These are phyloP conservation scores for Brasilioporus rufonigricans DNA, from an alignment of 768 basidiomycete genomes.

Conservation along the genomic window DNA sequence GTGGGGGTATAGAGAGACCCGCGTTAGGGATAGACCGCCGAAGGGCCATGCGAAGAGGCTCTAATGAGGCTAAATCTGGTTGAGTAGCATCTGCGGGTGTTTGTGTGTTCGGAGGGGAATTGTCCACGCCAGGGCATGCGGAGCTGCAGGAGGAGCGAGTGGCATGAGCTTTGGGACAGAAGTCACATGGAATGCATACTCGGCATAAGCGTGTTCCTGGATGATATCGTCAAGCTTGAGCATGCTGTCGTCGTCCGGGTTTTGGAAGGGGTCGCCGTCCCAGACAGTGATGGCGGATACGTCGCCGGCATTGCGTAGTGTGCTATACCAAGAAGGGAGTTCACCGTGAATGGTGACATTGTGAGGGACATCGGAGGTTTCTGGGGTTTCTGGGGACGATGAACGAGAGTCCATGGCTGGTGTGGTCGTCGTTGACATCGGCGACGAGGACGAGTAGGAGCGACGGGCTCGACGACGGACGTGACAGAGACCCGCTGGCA, in stretches of 20 bases:
- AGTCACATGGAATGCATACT: conserved; percentile 45
- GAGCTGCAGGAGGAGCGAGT: conserved; percentile 11
- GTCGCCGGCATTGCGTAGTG: conserved; percentile 43
- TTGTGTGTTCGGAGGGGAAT: conserved; percentile 6
- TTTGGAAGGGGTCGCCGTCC: conserved; percentile 43
- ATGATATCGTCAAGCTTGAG: conserved; percentile 72
- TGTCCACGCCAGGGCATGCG: conserved; percentile 21
- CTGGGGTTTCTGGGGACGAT: conserved; percentile 69
- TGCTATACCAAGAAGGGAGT: conserved; percentile 56
- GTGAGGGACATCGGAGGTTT: conserved; percentile 53
- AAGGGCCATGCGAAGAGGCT: conserved; percentile 33
- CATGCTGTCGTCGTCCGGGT: conserved; percentile 53
- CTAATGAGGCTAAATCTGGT: conserved; percentile 31
- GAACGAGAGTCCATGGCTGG: conserved; percentile 59
- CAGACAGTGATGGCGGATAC: conserved; percentile 40
- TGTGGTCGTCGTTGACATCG: conserved; percentile 61
- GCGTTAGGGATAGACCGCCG: conserved; percentile 28
- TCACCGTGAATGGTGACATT: conserved; percentile 49
- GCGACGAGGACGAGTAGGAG: conserved; percentile 8
- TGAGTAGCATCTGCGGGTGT: conserved; percentile 32
- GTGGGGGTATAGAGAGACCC: conserved; percentile 32
- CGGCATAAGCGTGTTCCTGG: conserved; percentile 71
- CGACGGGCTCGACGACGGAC: conserved; percentile 4
- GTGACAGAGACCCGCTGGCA: not conserved
- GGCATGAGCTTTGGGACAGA: conserved; percentile 2